These are phyloP conservation scores for Teunomyces stri DNA, from an alignment of 805 yeast species.

Conservation along the genomic window DNA sequence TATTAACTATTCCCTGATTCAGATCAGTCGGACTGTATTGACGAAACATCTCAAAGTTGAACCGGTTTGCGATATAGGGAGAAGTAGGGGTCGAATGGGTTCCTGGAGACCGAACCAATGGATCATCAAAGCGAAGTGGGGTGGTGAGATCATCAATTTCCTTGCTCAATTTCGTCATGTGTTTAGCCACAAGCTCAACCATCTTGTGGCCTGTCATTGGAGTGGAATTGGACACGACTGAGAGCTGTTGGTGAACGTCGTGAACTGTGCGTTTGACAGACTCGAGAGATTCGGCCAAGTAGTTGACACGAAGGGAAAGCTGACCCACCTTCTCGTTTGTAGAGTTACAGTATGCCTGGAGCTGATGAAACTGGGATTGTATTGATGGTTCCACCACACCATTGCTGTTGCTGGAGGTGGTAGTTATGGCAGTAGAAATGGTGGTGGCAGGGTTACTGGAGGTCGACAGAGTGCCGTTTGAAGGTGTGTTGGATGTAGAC, in stretches of 20 bases:
- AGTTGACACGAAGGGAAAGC: slow-evolving; percentile 15
- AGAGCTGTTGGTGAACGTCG: slow-evolving; percentile 13
- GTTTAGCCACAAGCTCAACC: slow-evolving; percentile 18
- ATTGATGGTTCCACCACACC: background rate
- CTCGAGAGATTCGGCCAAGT: slow-evolving; percentile 12
- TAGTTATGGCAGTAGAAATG: background rate
- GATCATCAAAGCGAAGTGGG: slow-evolving; percentile 2
- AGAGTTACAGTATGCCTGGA: slow-evolving; percentile 16
- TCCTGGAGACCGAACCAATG: slow-evolving; percentile 5
- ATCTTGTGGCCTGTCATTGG: slow-evolving; percentile 10
- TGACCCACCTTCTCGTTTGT: slow-evolving; percentile 21
- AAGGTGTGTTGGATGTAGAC: background rate
- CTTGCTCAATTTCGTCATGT: slow-evolving; percentile 17
- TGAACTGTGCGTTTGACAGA: slow-evolving; percentile 11
- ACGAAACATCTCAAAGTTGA: slow-evolving; percentile 16
- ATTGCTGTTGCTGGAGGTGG: slow-evolving; percentile 1
- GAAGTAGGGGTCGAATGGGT: slow-evolving; percentile 16
- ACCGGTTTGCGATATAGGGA: slow-evolving; percentile 16
- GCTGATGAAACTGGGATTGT: slow-evolving; percentile 13
- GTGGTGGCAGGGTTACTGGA: slow-evolving; percentile 1
- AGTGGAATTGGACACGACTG: slow-evolving; percentile 7
- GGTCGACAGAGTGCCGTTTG: background rate
- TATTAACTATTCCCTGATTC: background rate
- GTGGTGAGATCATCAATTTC: slow-evolving; percentile 19
- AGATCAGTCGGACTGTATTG: background rate